Percentiles rank a stretch among this genome's conserved stretches.
These are phyloP conservation scores for Lachnellula suecica DNA, from an alignment of 2,329 filamentous ascomycete genomes.

Conservation along the genomic window DNA sequence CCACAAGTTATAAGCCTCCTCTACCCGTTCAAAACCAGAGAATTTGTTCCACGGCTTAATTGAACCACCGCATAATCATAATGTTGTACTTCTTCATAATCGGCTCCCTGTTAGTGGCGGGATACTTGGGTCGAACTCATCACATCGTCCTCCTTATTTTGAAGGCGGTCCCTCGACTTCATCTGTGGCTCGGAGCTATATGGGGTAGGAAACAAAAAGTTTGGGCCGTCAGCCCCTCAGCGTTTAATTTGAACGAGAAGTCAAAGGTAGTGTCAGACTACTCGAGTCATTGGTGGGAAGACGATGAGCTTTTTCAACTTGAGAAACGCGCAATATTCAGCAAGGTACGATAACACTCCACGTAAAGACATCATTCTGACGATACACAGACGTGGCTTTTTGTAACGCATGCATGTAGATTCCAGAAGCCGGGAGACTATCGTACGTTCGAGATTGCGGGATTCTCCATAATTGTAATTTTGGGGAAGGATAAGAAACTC, in stretches of 20 bases:
- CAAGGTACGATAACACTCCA: constrained; percentile 22
- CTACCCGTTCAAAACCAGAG: neutral
- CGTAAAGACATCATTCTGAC: neutral
- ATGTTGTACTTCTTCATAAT: constrained; percentile 1
- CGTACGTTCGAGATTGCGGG: constrained; percentile 27
- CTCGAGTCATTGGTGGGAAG: constrained; percentile 20
- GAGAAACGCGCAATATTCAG: constrained; percentile 30
- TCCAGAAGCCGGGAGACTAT: constrained; percentile 31
- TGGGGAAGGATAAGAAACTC: constrained; percentile 28
- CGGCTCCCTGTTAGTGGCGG: neutral
- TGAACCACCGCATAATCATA: neutral
- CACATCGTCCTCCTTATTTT: neutral
- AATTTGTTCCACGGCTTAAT: neutral
- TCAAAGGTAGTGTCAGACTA: neutral
- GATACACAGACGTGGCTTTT: constrained; percentile 25
- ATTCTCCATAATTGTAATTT: constrained; percentile 28
- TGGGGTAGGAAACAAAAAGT: neutral
- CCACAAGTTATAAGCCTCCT: neutral
- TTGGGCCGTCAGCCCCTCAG: too few relatives aligned
- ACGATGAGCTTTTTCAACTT: constrained; percentile 23
- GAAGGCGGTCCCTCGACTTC: neutral
- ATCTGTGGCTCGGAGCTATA: neutral
- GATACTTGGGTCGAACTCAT: neutral
- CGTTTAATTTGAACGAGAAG: too few relatives aligned
- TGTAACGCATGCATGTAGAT: constrained; percentile 25